Percentiles rank a stretch among this genome's conserved stretches.
Evolutionary conservation across 2,329 filamentous ascomycete genomes (phyloP).

Genomic region (Myrmaecium sp.): DNA sequence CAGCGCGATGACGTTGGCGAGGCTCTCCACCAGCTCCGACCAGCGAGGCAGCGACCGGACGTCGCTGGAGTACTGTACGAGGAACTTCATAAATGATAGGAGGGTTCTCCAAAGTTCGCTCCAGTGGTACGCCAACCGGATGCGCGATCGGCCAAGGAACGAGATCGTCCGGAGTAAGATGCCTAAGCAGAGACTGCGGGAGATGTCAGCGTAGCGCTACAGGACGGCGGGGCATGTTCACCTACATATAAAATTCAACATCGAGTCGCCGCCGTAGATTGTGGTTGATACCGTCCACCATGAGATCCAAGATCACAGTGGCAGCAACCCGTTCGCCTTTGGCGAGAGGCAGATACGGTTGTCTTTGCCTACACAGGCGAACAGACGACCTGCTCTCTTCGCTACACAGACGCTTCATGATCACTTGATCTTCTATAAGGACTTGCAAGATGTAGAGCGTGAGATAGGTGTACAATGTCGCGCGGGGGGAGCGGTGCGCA

Average conservation of each 20-base stretch:
- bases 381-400: slow-evolving; percentile 58
- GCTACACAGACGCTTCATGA: slow-evolving; percentile 72
- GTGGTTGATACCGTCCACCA: slow-evolving; percentile 85
- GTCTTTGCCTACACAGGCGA: slow-evolving; percentile 74
- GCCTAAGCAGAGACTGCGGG: slow-evolving; percentile 48
- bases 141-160: slow-evolving; percentile 66
- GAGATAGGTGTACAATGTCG: slow-evolving; percentile 68
- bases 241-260: slow-evolving; percentile 58
- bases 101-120: slow-evolving; percentile 84
- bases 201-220: background rate
- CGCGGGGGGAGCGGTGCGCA: slow-evolving; percentile 65
- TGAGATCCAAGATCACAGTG: slow-evolving; percentile 64
- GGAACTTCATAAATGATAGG: slow-evolving; percentile 73
- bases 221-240: slow-evolving; percentile 4
- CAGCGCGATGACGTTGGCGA: slow-evolving; percentile 70
- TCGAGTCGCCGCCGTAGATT: slow-evolving; percentile 78
- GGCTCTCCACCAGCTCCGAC: slow-evolving; percentile 54
- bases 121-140: slow-evolving; percentile 80
- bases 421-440: slow-evolving; percentile 65
- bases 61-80: slow-evolving; percentile 71
- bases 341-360: slow-evolving; percentile 66
- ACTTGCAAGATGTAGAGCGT: slow-evolving; percentile 74
- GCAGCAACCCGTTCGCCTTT: slow-evolving; percentile 57
- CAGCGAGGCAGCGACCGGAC: slow-evolving; percentile 52
- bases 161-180: slow-evolving; percentile 71